Evolutionary conservation across 495 filamentous ascomycete genomes (phyloP).

Genomic region (Daldinia grandis): DNA sequence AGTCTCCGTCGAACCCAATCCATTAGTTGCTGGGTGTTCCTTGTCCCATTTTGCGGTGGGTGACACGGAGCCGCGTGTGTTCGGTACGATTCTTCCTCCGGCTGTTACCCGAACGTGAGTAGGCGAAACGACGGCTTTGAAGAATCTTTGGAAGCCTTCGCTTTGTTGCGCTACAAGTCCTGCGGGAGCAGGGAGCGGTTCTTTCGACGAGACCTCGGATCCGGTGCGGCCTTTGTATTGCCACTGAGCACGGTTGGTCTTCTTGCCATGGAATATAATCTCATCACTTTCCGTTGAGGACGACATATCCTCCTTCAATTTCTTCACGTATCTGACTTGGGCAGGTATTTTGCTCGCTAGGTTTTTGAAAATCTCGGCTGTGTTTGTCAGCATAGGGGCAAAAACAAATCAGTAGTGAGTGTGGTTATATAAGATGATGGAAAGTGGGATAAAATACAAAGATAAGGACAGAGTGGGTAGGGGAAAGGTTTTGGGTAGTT

Average conservation of each 20-base stretch:
- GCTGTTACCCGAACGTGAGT: constrained; percentile 65
- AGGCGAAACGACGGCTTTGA: constrained; percentile 63
- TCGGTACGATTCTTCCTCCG: constrained; percentile 64
- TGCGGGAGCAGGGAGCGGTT: constrained; percentile 58
- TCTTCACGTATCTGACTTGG: constrained; percentile 21
- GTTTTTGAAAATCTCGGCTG: constrained; percentile 32
- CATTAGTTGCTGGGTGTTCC: constrained; percentile 40
- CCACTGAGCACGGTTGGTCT: constrained; percentile 45
- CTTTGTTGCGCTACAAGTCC: constrained; percentile 55
- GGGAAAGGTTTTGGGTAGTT: neutral
- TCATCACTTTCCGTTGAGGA: constrained; percentile 40
- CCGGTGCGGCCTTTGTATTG: constrained; percentile 53
- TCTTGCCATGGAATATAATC: constrained; percentile 39
- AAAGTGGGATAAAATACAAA: neutral
- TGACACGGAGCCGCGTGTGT: constrained; percentile 58
- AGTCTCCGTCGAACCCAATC: constrained; percentile 23
- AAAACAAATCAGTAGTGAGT: neutral
- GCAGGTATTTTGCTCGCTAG: constrained; percentile 11
- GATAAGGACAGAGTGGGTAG: neutral
- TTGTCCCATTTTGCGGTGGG: constrained; percentile 54
- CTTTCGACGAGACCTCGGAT: constrained; percentile 43
- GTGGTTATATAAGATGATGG: neutral
- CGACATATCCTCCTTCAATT: constrained; percentile 33
- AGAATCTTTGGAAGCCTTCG: constrained; percentile 65
- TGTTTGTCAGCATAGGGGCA: neutral